Conservation (phyloP, 164 flowering plant genomes). For the Protea cynaroides region DNA sequence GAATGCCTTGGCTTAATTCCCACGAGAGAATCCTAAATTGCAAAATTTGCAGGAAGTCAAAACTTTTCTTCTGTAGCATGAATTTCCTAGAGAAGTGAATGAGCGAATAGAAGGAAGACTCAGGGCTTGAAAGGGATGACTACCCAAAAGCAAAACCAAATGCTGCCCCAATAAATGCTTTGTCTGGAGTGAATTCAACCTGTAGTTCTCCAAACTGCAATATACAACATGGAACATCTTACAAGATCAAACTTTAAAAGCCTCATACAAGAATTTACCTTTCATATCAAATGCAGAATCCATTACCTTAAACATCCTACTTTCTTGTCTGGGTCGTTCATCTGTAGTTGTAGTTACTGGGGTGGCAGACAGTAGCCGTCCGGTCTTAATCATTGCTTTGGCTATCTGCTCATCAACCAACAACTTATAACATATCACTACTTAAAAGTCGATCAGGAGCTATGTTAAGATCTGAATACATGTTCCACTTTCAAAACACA, state of each 20-base stretch:
- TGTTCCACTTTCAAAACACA: too few species aligned
- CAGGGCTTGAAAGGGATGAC: conserved; percentile 2
- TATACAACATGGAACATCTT: conserved; percentile 2
- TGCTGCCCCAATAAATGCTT: conserved; percentile 73
- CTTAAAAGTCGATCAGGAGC: background rate
- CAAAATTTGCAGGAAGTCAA: conserved; percentile 1
- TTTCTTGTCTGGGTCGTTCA: conserved; percentile 41
- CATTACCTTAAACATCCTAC: conserved; percentile 65
- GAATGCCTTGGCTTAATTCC: conserved; percentile 71
- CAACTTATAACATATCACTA: conserved; percentile 6
- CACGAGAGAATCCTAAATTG: conserved; percentile 66
- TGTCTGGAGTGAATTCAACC: conserved; percentile 64
- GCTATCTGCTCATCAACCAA: conserved; percentile 53
- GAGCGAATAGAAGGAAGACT: conserved; percentile 4
- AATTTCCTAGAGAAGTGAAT: background rate
- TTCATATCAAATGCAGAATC: background rate
- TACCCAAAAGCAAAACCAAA: conserved; percentile 79
- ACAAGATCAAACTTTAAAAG: background rate
- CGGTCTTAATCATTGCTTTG: conserved; percentile 59
- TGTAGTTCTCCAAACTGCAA: conserved; percentile 94
- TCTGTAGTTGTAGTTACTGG: conserved; percentile 28
- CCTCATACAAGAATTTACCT: background rate
- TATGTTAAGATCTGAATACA: background rate
- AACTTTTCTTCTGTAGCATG: background rate
- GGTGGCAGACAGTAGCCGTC: conserved; percentile 52